Conservation (phyloP, 306 rosid species). For the Acacia crassicarpa region DNA sequence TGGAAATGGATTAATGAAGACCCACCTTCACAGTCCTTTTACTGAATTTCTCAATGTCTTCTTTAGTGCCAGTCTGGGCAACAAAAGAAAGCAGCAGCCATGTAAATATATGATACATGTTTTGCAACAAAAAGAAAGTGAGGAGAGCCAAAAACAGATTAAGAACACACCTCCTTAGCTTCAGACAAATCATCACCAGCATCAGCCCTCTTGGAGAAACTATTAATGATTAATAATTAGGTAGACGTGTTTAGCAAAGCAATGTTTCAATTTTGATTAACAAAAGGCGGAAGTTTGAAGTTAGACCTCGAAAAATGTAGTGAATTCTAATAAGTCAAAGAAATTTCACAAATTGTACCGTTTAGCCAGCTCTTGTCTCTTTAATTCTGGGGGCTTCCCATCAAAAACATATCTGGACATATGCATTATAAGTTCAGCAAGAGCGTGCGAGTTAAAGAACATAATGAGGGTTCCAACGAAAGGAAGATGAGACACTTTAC, state of each 20-base stretch:
- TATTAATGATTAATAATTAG: slow-evolving; percentile 37
- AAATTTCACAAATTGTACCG: slow-evolving; percentile 52
- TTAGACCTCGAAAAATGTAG: neutral
- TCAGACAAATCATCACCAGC: slow-evolving; percentile 72
- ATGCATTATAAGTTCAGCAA: slow-evolving; percentile 15
- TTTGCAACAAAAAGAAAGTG: neutral
- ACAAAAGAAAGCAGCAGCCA: slow-evolving; percentile 36
- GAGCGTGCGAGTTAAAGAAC: neutral
- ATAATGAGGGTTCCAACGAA: neutral
- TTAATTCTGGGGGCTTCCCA: slow-evolving; percentile 90
- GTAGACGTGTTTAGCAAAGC: slow-evolving; percentile 2
- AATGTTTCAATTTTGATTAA: neutral
- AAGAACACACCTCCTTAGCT: slow-evolving; percentile 64
- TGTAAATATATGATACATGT: neutral
- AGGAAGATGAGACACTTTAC: slow-evolving; percentile 39
- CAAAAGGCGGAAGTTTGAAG: neutral
- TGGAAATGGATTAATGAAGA: neutral
- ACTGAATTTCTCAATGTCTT: slow-evolving; percentile 91
- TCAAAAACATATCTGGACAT: slow-evolving; percentile 83
- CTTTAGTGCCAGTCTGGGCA: slow-evolving; percentile 72
- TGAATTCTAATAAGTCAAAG: neutral
- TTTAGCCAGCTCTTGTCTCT: slow-evolving; percentile 90
- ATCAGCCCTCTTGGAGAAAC: slow-evolving; percentile 76
- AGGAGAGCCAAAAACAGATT: slow-evolving; percentile 9
- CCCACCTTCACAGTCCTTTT: slow-evolving; percentile 95